phyloP scores from a whole-genome alignment of 352 stramenopile species.

The Phytophthora fragariaefolia region DNA sequence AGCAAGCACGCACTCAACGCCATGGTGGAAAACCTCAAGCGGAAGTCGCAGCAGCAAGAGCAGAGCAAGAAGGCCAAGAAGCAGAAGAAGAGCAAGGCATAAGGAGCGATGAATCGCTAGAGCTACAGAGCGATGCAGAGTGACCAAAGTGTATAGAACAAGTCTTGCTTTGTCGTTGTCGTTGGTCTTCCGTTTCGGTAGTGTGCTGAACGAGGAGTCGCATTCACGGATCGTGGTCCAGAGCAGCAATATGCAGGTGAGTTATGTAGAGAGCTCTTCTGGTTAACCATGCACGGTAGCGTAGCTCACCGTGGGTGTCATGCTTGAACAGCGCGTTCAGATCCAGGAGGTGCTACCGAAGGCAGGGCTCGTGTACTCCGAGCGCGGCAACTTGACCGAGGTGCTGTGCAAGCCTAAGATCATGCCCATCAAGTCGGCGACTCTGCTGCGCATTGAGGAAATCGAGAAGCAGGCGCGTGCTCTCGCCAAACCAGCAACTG shows the following conservation, averaged over 20 bases:
- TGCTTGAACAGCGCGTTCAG: constrained; percentile 58
- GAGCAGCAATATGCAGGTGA: constrained; percentile 31
- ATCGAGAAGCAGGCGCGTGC: constrained; percentile 78
- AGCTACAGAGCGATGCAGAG: not conserved
- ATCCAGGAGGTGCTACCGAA: constrained; percentile 89
- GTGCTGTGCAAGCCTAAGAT: constrained; percentile 92
- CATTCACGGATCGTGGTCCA: constrained; percentile 8
- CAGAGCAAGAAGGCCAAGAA: constrained; percentile 57
- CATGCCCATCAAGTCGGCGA: constrained; percentile 89
- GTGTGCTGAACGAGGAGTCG: constrained; percentile 9
- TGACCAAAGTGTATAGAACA: constrained; percentile 21
- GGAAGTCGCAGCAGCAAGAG: constrained; percentile 64
- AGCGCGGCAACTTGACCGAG: constrained; percentile 84
- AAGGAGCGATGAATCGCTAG: not conserved
- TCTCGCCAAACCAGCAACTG: constrained; percentile 33
- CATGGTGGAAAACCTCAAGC: constrained; percentile 87
- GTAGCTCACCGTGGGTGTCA: not conserved
- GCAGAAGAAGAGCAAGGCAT: constrained; percentile 59
- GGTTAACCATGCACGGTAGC: not conserved
- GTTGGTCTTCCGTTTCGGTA: constrained; percentile 14
- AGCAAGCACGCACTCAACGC: constrained; percentile 58
- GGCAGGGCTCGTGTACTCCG: constrained; percentile 89
- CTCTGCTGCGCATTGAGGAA: constrained; percentile 85
- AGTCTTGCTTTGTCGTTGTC: constrained; percentile 13
- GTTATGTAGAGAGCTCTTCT: not conserved